Percentiles rank a stretch among this genome's conserved stretches.
Evolutionary conservation across 345 rosid genomes (phyloP).

Genomic region (Salix udensis): DNA sequence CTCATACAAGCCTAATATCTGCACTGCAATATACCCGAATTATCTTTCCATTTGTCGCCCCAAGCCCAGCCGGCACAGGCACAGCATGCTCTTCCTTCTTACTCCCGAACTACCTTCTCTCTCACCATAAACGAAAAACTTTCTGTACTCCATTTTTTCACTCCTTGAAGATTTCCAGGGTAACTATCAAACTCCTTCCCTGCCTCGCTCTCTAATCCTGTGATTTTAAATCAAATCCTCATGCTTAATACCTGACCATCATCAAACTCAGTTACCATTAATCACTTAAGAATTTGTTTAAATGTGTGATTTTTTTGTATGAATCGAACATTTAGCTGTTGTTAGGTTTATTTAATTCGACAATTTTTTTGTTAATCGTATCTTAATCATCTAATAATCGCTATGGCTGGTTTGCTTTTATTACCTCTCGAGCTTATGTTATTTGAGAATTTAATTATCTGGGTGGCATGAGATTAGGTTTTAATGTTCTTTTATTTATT

Average conservation of each 20-base stretch:
- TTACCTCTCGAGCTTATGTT: background rate
- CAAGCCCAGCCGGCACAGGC: background rate
- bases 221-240: background rate
- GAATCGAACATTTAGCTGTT: background rate
- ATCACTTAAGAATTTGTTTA: background rate
- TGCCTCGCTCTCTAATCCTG: background rate
- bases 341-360: background rate
- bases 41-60: conserved; percentile 6
- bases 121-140: too few relatives aligned
- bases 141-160: too few relatives aligned
- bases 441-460: background rate
- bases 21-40: background rate
- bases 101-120: too few relatives aligned
- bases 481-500: background rate
- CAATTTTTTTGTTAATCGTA: background rate
- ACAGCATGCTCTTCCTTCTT: too few relatives aligned
- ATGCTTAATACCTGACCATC: background rate
- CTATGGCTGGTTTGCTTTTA: background rate
- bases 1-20: background rate
- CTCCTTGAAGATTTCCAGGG: background rate
- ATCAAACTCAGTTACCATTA: background rate
- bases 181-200: background rate
- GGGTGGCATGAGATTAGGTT: background rate
- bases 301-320: background rate
- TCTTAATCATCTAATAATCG: background rate